These are phyloP conservation scores for Karstenula rhodostoma DNA, from an alignment of 2,329 filamentous ascomycete species.

Conservation along the genomic window DNA sequence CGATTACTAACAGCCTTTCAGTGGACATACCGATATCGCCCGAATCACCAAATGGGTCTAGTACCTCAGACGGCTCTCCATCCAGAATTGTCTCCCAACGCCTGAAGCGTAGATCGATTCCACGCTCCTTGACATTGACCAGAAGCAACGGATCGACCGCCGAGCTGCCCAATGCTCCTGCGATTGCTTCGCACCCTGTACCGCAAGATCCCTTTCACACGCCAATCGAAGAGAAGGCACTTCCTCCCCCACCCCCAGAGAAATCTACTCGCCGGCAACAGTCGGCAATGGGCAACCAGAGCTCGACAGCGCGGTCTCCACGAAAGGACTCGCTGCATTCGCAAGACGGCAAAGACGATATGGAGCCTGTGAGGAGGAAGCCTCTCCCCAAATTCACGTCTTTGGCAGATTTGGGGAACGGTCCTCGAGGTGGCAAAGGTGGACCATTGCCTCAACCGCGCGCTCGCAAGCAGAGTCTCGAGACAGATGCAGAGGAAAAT, in stretches of 20 bases:
- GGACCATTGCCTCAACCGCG: constrained; percentile 32
- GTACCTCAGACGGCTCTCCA: constrained; percentile 29
- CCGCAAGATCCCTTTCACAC: constrained; percentile 21
- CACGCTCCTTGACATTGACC: constrained; percentile 43
- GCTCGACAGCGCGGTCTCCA: constrained; percentile 30
- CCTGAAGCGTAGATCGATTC: constrained; percentile 45
- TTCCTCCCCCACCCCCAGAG: constrained; percentile 46
- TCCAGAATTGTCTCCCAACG: constrained; percentile 43
- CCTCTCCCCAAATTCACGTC: constrained; percentile 39
- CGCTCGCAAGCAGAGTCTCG: constrained; percentile 25
- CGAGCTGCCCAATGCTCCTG: constrained; percentile 36
- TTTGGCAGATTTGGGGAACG: constrained; percentile 38
- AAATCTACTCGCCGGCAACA: constrained; percentile 37
- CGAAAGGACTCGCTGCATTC: constrained; percentile 42
- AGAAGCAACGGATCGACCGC: constrained; percentile 51
- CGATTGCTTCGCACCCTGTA: constrained; percentile 20
- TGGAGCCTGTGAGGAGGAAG: constrained; percentile 37
- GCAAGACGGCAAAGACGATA: constrained; percentile 22
- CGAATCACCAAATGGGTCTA: constrained; percentile 24
- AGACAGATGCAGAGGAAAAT: constrained; percentile 2
- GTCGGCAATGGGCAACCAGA: constrained; percentile 31
- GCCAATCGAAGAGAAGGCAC: constrained; percentile 34
- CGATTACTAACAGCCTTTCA: constrained; percentile 19
- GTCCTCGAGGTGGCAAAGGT: constrained; percentile 40
- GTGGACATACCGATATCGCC: constrained; percentile 31